Evolutionary conservation across 139 green algal genomes (phyloP), one percentile per base, ranked within the genome.

Genomic region (Mychonastes homosphaera): DNA sequence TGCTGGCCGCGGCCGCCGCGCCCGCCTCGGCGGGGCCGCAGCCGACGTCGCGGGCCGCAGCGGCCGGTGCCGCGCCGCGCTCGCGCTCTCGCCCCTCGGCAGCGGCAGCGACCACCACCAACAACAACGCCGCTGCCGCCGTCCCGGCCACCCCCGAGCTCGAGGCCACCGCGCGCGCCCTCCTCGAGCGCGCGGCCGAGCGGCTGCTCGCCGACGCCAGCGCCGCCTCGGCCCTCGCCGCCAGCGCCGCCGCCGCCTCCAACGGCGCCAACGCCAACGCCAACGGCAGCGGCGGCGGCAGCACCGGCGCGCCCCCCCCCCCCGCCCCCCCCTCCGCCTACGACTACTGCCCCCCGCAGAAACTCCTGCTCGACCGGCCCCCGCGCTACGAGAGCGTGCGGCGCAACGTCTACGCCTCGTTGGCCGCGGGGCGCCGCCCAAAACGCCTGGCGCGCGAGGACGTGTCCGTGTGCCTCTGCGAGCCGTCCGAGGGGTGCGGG

Each of bases 391-490:
- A 85, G 39, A 58, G 65, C 3, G 12, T 91, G 12, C 71, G 60
- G 29, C 72, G 79, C 50, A 87, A 86, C 56, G 34, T 82, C 41
- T 91, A 70, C 62, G 33, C 74, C 10, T 76, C 64, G n/a, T n/a
- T n/a, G n/a, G n/a, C n/a, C n/a, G n/a, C n/a, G 1, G 28, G 58
- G 1, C 45, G 51, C 26, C 72, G 75, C 3, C 84, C 84, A 8
- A 89, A 87, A 58, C 73, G 84, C 6, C 56, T 84, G 34, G 56
- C 70, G 2, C 80, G 76, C 40, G 79, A 86, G 16, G 76, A 86
- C 15, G 62, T 84, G 19, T 53, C 63, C 1, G 57, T 79, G 3
- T 87, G 80, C 65, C 54, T 53, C 53, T 88, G 80, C 64, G 40
- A 55, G 40, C 41, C 40, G 36, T 51, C 35, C 12, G 44, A 53